Conservation (phyloP, 2,329 filamentous ascomycete species). For the Xylariaceae sp. region DNA sequence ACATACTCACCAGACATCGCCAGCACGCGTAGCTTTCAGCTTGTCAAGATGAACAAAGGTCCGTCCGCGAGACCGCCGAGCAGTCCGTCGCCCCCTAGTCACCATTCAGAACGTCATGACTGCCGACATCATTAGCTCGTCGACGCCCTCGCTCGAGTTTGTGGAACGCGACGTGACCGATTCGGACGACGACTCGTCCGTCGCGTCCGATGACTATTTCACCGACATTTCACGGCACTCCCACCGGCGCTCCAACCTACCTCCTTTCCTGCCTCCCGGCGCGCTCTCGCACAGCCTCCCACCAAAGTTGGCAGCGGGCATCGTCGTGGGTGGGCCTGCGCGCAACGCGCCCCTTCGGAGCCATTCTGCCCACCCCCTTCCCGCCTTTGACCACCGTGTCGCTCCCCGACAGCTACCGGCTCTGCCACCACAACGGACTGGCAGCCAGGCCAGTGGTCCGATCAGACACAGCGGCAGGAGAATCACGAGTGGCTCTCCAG, state of each 20-base stretch:
- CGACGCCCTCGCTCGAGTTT: conserved; percentile 7
- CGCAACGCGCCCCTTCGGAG: too few relatives aligned
- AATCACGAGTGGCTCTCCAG: too few relatives aligned
- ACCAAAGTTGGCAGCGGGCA: conserved; percentile 18
- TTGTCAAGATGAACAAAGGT: conserved; percentile 13
- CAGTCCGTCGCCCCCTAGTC: background rate
- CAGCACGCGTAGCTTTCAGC: too few relatives aligned
- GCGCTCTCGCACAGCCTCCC: conserved; percentile 25
- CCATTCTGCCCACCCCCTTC: too few relatives aligned
- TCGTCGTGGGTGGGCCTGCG: too few relatives aligned
- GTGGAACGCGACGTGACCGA: conserved; percentile 4
- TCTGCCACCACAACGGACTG: too few relatives aligned
- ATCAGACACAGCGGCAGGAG: too few relatives aligned
- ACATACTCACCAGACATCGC: too few relatives aligned
- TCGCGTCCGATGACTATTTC: conserved; percentile 22
- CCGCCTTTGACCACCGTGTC: too few relatives aligned
- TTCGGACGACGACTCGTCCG: conserved; percentile 17
- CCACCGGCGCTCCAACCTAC: conserved; percentile 23
- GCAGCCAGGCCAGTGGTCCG: too few relatives aligned
- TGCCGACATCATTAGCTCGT: conserved; percentile 9
- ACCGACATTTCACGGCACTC: conserved; percentile 21
- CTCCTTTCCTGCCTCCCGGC: conserved; percentile 20
- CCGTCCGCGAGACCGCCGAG: conserved; percentile 2
- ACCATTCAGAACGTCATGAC: conserved; percentile 10
- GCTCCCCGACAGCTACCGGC: too few relatives aligned